Conservation (phyloP, 176 grass and related monocot genomes). For the Cenchrus fungigraminus region DNA sequence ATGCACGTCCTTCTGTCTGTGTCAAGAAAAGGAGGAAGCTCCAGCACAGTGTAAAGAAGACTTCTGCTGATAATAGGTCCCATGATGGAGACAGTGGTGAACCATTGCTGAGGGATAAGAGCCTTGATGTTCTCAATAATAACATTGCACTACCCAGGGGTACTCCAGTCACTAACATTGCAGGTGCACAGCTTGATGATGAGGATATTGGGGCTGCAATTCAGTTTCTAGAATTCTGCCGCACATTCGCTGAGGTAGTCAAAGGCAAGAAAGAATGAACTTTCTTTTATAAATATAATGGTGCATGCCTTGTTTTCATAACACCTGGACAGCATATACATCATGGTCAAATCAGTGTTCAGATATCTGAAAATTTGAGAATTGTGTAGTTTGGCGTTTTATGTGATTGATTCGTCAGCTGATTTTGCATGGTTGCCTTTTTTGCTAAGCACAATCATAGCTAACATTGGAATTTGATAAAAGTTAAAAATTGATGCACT, state of each 20-base stretch:
- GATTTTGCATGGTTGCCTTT: neutral
- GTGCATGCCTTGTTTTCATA: conserved; percentile 25
- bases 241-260: conserved; percentile 74
- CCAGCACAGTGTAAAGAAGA: neutral
- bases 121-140: conserved; percentile 14
- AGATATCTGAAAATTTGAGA: neutral
- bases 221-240: conserved; percentile 82
- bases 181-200: conserved; percentile 46
- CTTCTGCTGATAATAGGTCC: conserved; percentile 15
- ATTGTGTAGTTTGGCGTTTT: neutral
- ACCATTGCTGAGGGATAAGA: conserved; percentile 5
- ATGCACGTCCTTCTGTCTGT: conserved; percentile 28
- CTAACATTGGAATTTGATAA: conserved; percentile 15
- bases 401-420: neutral
- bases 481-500: neutral
- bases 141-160: conserved; percentile 62
- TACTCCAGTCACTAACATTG: conserved; percentile 47
- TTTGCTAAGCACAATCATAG: neutral
- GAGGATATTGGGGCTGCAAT: conserved; percentile 68
- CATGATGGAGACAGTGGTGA: conserved; percentile 15
- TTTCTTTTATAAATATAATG: conserved; percentile 18
- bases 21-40: conserved; percentile 40
- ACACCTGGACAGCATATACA: neutral
- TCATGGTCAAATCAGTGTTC: neutral
- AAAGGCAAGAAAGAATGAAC: conserved; percentile 12